Evolutionary conservation across 176 grass and related monocot species (phyloP).

Genomic region (Rhynchospora breviuscula): DNA sequence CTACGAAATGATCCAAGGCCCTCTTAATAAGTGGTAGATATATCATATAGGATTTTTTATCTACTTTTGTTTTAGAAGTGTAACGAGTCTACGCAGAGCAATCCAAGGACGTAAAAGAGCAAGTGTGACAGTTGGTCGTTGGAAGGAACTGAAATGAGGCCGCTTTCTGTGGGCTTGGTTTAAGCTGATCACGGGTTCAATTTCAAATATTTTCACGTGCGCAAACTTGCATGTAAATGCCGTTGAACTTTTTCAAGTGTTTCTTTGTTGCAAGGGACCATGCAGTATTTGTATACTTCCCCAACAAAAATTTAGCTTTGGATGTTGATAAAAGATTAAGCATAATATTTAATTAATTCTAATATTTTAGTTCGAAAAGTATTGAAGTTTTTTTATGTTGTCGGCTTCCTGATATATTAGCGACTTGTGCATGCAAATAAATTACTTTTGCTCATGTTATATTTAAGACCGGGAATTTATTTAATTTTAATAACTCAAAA

Average conservation of each 20-base stretch:
- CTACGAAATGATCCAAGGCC: too few relatives aligned
- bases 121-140: slow-evolving; percentile 43
- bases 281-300: background rate
- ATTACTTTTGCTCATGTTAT: background rate
- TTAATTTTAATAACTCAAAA: background rate
- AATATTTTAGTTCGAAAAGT: too few relatives aligned
- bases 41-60: background rate
- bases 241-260: background rate
- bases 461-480: background rate
- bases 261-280: background rate
- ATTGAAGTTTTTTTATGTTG: too few relatives aligned
- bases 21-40: background rate
- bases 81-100: background rate
- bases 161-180: slow-evolving; percentile 10
- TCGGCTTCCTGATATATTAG: background rate
- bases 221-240: background rate
- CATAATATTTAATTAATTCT: too few relatives aligned
- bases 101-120: slow-evolving; percentile 1
- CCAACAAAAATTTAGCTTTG: background rate
- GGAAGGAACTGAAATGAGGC: slow-evolving; percentile 38
- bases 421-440: background rate
- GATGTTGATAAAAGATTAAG: too few relatives aligned
- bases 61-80: background rate
- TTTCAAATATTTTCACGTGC: background rate
- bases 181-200: slow-evolving; percentile 3